Evolutionary conservation across 768 basidiomycete genomes (phyloP).

Genomic region (Mycena vulgaris): DNA sequence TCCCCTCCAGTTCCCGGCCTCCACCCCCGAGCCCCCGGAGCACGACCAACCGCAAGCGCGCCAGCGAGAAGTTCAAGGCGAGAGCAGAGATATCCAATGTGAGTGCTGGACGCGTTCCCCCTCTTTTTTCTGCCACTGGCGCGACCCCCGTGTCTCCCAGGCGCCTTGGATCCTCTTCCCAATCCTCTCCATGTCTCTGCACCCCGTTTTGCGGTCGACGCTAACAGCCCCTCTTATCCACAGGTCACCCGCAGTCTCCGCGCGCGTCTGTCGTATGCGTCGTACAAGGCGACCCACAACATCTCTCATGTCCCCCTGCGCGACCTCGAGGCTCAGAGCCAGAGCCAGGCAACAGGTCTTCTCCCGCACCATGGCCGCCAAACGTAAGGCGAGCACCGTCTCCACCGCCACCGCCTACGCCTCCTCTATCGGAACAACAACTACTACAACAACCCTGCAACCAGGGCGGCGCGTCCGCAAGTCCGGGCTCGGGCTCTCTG

Average conservation of each 20-base stretch:
- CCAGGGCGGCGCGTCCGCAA: slow-evolving; percentile 58
- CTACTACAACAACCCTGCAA: slow-evolving; percentile 68
- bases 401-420: slow-evolving; percentile 29
- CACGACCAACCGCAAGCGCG: slow-evolving; percentile 75
- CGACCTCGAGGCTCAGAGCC: slow-evolving; percentile 79
- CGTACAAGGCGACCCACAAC: slow-evolving; percentile 87
- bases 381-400: slow-evolving; percentile 63
- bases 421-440: slow-evolving; percentile 50
- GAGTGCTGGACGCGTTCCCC: slow-evolving; percentile 69
- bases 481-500: slow-evolving; percentile 47
- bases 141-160: neutral
- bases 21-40: slow-evolving; percentile 61
- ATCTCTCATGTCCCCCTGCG: slow-evolving; percentile 74
- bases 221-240: slow-evolving; percentile 55
- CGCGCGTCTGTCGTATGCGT: slow-evolving; percentile 85
- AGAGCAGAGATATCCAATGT: slow-evolving; percentile 88
- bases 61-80: slow-evolving; percentile 83
- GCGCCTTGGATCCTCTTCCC: slow-evolving; percentile 14
- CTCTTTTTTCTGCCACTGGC: slow-evolving; percentile 1
- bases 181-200: slow-evolving; percentile 23
- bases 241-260: slow-evolving; percentile 88
- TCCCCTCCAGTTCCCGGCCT: slow-evolving; percentile 52
- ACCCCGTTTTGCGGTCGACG: slow-evolving; percentile 42
- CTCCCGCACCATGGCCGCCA: slow-evolving; percentile 70
- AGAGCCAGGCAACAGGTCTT: slow-evolving; percentile 60